Conservation (phyloP, 257 asterid species). For the Thymus quinquecostatus region DNA sequence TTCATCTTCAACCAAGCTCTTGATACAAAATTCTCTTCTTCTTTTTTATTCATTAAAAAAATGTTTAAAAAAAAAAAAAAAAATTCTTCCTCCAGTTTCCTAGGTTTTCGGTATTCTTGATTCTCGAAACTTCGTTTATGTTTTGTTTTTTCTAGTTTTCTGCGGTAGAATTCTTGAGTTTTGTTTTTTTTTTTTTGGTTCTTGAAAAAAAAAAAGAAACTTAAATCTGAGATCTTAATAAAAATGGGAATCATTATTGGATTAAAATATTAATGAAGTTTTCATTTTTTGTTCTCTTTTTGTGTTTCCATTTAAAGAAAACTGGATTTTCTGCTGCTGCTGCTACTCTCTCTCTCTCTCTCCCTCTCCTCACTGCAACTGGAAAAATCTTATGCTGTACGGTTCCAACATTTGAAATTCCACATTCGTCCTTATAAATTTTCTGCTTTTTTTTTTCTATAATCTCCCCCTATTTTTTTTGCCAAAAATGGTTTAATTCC, state of each 20-base stretch:
- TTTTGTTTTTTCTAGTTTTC: constrained; percentile 8
- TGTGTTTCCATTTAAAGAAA: constrained; percentile 33
- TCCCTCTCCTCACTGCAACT: constrained; percentile 26
- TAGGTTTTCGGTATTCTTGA: constrained; percentile 12
- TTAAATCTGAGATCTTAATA: constrained; percentile 30
- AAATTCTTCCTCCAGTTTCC: constrained; percentile 4
- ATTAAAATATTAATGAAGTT: not conserved
- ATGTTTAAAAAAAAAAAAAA: no score
- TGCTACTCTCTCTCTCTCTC: no score
- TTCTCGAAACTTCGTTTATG: constrained; percentile 2
- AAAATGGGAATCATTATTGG: not conserved
- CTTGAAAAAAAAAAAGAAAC: not conserved
- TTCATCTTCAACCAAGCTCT: constrained; percentile 26
- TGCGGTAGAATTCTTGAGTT: not conserved
- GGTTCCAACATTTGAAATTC: constrained; percentile 50
- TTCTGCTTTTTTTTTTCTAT: constrained; percentile 26
- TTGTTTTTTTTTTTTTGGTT: not conserved
- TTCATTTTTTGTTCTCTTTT: constrained; percentile 11
- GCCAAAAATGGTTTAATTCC: constrained; percentile 30
- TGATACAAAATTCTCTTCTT: constrained; percentile 1
- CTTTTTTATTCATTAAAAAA: not conserved
- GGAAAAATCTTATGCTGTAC: constrained; percentile 37
- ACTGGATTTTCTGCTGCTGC: constrained; percentile 8
- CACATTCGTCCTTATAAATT: constrained; percentile 46
- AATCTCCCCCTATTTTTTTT: constrained; percentile 14